Conservation (phyloP, 257 asterid species). For the Galeopsis tetrahit region DNA sequence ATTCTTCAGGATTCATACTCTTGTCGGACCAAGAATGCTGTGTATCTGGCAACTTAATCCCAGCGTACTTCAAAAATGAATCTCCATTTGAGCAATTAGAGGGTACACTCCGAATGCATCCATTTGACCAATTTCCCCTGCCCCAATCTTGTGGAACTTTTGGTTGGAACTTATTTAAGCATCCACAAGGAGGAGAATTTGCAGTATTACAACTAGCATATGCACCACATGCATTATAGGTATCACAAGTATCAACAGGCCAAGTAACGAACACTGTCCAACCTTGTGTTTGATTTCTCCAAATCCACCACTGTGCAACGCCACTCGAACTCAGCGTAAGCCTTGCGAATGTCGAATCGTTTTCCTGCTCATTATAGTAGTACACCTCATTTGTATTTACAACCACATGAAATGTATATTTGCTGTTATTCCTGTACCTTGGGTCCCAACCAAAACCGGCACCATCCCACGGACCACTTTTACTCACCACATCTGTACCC, state of each 20-base stretch:
- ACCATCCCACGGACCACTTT: slow-evolving; percentile 49
- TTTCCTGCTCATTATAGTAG: neutral
- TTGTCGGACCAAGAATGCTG: slow-evolving; percentile 28
- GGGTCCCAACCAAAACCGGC: slow-evolving; percentile 35
- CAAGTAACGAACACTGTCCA: slow-evolving; percentile 30
- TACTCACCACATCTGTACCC: neutral
- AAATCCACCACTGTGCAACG: slow-evolving; percentile 11
- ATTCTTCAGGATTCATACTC: slow-evolving; percentile 31
- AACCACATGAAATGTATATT: neutral
- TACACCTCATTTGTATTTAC: slow-evolving; percentile 16
- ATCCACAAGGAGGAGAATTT: slow-evolving; percentile 37
- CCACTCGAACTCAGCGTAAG: slow-evolving; percentile 20
- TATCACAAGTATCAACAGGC: slow-evolving; percentile 44
- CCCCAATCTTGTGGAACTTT: slow-evolving; percentile 12
- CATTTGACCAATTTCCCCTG: slow-evolving; percentile 31
- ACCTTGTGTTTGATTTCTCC: slow-evolving; percentile 28
- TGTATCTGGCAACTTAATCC: slow-evolving; percentile 39
- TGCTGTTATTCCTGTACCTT: neutral
- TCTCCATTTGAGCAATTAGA: slow-evolving; percentile 30
- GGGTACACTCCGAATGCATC: slow-evolving; percentile 27
- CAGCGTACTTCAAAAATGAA: slow-evolving; percentile 29
- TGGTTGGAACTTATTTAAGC: slow-evolving; percentile 36
- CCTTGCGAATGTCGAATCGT: slow-evolving; percentile 21
- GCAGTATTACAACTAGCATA: slow-evolving; percentile 35
- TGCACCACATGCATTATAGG: slow-evolving; percentile 41